These are phyloP conservation scores for Xylariaceae sp. DNA, from an alignment of 2,329 filamentous ascomycete genomes.

Conservation along the genomic window DNA sequence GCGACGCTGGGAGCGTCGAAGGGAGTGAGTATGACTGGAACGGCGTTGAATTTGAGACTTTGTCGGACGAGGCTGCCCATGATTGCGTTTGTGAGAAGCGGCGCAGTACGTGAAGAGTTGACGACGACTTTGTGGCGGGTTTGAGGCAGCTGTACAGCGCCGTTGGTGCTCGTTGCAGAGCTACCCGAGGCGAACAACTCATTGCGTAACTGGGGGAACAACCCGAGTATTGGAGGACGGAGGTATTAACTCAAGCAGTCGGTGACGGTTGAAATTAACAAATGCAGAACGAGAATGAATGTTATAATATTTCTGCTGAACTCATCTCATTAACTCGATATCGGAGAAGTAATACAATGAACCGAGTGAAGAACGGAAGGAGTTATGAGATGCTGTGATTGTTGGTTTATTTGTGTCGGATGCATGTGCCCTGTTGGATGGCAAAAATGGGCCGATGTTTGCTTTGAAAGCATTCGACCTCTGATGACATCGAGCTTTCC, in stretches of 20 bases:
- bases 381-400: too few species aligned
- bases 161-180: conserved; percentile 31
- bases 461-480: conserved; percentile 20
- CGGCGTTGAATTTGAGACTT: conserved; percentile 28
- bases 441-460: conserved; percentile 27
- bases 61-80: conserved; percentile 26
- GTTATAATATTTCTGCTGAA: too few species aligned
- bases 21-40: conserved; percentile 53
- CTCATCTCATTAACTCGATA: too few species aligned
- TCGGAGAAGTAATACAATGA: too few species aligned
- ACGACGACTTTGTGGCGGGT: conserved; percentile 38
- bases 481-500: conserved; percentile 29
- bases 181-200: conserved; percentile 38
- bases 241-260: too few species aligned
- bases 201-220: conserved; percentile 37
- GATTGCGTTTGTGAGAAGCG: conserved; percentile 37
- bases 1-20: conserved; percentile 36
- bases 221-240: not conserved
- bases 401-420: too few species aligned
- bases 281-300: too few species aligned
- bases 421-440: conserved; percentile 5
- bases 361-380: too few species aligned
- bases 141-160: conserved; percentile 24
- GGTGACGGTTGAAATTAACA: too few species aligned
- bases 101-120: conserved; percentile 37